Conservation (phyloP, 2,329 filamentous ascomycete genomes). For the Stachybotrys chartarum region DNA sequence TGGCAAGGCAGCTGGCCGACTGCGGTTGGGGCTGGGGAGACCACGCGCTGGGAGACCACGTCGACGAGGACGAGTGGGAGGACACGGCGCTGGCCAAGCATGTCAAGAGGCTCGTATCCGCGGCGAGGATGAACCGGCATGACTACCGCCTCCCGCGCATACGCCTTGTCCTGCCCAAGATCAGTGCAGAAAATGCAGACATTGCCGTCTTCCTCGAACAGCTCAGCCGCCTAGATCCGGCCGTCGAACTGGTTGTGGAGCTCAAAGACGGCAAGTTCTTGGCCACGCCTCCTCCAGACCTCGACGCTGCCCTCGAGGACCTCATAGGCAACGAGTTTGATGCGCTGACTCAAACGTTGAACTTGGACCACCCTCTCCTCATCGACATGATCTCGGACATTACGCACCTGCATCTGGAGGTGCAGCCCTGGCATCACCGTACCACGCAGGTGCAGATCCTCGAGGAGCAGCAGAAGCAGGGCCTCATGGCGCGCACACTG, state of each 20-base stretch:
- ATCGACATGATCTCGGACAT: conserved; percentile 33
- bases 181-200: conserved; percentile 18
- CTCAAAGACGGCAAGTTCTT: conserved; percentile 17
- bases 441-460: conserved; percentile 26
- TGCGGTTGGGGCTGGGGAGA: conserved; percentile 35
- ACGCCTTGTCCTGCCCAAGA: conserved; percentile 25
- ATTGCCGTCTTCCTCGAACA: conserved; percentile 25
- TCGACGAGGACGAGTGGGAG: conserved; percentile 25
- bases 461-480: conserved; percentile 21
- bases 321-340: conserved; percentile 22
- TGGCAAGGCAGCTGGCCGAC: conserved; percentile 32
- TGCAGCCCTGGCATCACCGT: conserved; percentile 23
- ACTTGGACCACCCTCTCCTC: conserved; percentile 33
- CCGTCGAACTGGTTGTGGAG: conserved; percentile 25
- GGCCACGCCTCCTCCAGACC: conserved; percentile 10
- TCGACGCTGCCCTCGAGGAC: conserved; percentile 19
- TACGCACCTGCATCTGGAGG: conserved; percentile 25
- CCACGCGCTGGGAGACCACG: conserved; percentile 18
- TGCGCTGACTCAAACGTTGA: conserved; percentile 26
- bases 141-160: conserved; percentile 29
- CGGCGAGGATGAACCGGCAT: conserved; percentile 26
- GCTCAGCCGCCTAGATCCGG: conserved; percentile 18
- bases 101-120: conserved; percentile 24
- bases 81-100: conserved; percentile 25
- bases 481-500: conserved; percentile 25